Evolutionary conservation across 352 stramenopile genomes (phyloP), one percentile per base, ranked within the genome.

Genomic region (Globisporangium spinosum): DNA sequence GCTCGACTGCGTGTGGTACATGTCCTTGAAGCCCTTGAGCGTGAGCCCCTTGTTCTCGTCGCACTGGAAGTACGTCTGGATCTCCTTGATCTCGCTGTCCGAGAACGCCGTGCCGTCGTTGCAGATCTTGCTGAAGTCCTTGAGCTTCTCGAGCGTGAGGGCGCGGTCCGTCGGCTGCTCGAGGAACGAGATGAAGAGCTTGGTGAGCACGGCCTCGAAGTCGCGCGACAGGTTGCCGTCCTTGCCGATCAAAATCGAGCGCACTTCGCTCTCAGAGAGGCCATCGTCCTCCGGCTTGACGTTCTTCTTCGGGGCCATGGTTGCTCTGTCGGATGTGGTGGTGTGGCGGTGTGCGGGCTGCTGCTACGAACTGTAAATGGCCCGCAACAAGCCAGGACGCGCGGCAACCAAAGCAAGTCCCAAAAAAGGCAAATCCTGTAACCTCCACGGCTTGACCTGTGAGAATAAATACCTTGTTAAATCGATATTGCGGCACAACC

Each of bases 61-160:
- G 74, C 88, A 96, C 76, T 96, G 85, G 75, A 96, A 96, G 77
- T 96, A 96, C 49, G 85, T 94, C 83, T 96, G 87, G 75, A 96
- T 96, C 77, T 96, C 88, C 77, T 94, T 92, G 77, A 96, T 93
- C 77, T 96, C 88, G 40, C 85, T 80, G 66, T 93, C 83, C 65
- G 87, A 93, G 76, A 96, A 96, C n/a, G 83, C 79, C 69, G 86
- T 93, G 75, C 87, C 87, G 68, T 94, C 80, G 71, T 95, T 95
- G 72, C 88, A 95, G 68, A 90, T 91, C 80, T 91, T 92, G 84
- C 84, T 93, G 64, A 95, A 95, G 22, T 90, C 85, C 75, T 89
- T 89, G 65, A 95, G 84, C 78, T 95, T 93, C 51, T 93, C 85
- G 22, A 93, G 79, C 71, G 84, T 90, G 70, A 94, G 70, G 57